Evolutionary conservation across 2,329 filamentous ascomycete genomes (phyloP).

Genomic region (Beauveria bassiana): DNA sequence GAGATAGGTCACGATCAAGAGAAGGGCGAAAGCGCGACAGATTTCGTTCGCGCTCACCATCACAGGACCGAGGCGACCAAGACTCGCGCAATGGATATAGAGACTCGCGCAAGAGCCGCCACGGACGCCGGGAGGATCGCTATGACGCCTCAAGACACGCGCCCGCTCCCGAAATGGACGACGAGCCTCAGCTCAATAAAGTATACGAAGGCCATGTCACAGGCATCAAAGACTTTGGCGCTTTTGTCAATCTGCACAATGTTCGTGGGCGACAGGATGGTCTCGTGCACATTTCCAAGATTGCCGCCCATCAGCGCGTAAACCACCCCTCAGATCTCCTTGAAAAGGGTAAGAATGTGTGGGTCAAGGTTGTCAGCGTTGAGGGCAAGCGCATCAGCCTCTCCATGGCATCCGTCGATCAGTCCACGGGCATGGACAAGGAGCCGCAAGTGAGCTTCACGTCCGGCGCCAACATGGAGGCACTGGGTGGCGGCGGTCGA

Average conservation of each 20-base stretch:
- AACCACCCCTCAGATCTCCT: slow-evolving; percentile 89
- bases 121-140: slow-evolving; percentile 33
- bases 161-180: slow-evolving; percentile 69
- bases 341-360: slow-evolving; percentile 71
- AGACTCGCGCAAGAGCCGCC: slow-evolving; percentile 24
- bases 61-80: slow-evolving; percentile 34
- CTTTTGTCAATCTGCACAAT: slow-evolving; percentile 85
- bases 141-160: slow-evolving; percentile 51
- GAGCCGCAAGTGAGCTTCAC: slow-evolving; percentile 70
- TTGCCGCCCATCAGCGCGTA: slow-evolving; percentile 76
- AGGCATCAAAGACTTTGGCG: slow-evolving; percentile 90
- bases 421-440: slow-evolving; percentile 76
- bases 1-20: slow-evolving; percentile 34
- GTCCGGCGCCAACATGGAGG: slow-evolving; percentile 85
- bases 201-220: slow-evolving; percentile 86
- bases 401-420: slow-evolving; percentile 97
- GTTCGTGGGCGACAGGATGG: slow-evolving; percentile 86
- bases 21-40: slow-evolving; percentile 30
- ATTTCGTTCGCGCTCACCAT: slow-evolving; percentile 30
- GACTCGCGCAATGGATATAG: slow-evolving; percentile 34
- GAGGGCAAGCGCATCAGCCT: slow-evolving; percentile 75
- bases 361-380: slow-evolving; percentile 86
- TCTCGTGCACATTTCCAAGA: slow-evolving; percentile 85
- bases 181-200: slow-evolving; percentile 73
- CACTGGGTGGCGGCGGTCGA: slow-evolving; percentile 59